Percentiles rank a stretch among this genome's conserved stretches.
Evolutionary conservation across 768 basidiomycete genomes (phyloP).

Genomic region (Royoungia palumana): DNA sequence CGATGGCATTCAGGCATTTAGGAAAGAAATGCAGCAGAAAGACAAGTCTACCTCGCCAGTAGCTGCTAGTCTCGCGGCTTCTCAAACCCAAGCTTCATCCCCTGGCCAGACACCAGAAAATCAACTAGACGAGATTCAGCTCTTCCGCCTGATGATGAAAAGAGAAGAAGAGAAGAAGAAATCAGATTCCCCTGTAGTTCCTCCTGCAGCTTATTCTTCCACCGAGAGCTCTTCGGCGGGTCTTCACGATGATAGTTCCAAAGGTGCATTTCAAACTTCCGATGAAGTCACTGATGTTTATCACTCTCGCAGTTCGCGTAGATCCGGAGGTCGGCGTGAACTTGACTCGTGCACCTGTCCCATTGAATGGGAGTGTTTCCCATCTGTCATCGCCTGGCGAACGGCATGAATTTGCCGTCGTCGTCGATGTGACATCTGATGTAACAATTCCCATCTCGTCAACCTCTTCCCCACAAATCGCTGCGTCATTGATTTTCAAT

Average conservation of each 20-base stretch:
- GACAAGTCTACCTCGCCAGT: slow-evolving; percentile 45
- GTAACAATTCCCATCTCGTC: slow-evolving; percentile 8
- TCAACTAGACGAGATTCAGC: slow-evolving; percentile 75
- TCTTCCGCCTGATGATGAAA: slow-evolving; percentile 83
- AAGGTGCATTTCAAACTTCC: slow-evolving; percentile 18
- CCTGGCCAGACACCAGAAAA: slow-evolving; percentile 25
- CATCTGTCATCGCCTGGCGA: slow-evolving; percentile 17
- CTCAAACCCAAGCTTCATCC: slow-evolving; percentile 24
- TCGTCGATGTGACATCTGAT: slow-evolving; percentile 1
- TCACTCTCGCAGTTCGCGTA: slow-evolving; percentile 7
- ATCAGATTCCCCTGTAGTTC: slow-evolving; percentile 18
- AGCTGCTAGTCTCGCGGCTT: slow-evolving; percentile 3
- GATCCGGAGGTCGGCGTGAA: slow-evolving; percentile 8
- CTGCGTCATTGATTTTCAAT: background rate
- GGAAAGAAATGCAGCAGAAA: slow-evolving; percentile 78
- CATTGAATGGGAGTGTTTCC: slow-evolving; percentile 9
- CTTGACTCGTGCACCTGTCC: slow-evolving; percentile 1
- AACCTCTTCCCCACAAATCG: slow-evolving; percentile 11
- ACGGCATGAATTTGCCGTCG: slow-evolving; percentile 5
- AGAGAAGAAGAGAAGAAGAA: slow-evolving; percentile 58
- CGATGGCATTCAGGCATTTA: slow-evolving; percentile 85
- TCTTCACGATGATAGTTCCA: slow-evolving; percentile 8
- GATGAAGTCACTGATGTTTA: slow-evolving; percentile 10
- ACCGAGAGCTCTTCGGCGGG: slow-evolving; percentile 11
- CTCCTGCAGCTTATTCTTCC: background rate